Evolutionary conservation across 768 basidiomycete species (phyloP), one percentile per base, ranked within the genome.

Genomic region (Termitomyces sp.): DNA sequence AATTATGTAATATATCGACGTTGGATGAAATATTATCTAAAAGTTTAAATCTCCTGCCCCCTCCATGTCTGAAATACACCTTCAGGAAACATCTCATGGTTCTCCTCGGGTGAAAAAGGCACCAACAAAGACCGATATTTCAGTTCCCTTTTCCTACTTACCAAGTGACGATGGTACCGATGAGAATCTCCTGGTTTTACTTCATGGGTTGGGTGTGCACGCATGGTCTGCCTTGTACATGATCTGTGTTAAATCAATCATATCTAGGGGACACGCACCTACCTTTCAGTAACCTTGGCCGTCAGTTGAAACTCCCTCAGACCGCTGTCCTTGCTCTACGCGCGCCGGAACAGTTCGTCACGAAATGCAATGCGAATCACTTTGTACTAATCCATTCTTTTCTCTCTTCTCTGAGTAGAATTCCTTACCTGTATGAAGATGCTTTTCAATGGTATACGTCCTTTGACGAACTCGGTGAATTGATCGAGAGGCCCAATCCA

Each of bases 381-480:
- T 20, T 22, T n/a, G 25, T 23, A 6, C 10, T 27, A 7, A 54
- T 41, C 11, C 52, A 29, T n/a, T 52, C 3, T 29, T 33, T 52
- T 52, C 39, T 43, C n/a, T n/a, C n/a, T n/a, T n/a, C n/a, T n/a
- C n/a, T n/a, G 44, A 50, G 18, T 66, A 91, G 89, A 62, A 79
- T 94, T 35, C 91, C 91, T 0, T 91, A 81, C 63, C 75, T 93
- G 18, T 82, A 90, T 62, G 88, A 90, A 67, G 76, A 85, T 35
- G 85, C 90, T 2, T 95, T 78, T 65, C 88, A 94, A 63, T 95
- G 92, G 93, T 95, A 89, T 70, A 70, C 78, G 11, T 89, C 90
- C 41, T 95, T 94, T 67, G 85, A 91, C 64, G 73, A 69, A 6
- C 79, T 94, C 7, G 94, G 94, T 2, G 90, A 91, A 56, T 70